Evolutionary conservation across 2,329 filamentous ascomycete genomes (phyloP).

Genomic region (Colletotrichum sp.): DNA sequence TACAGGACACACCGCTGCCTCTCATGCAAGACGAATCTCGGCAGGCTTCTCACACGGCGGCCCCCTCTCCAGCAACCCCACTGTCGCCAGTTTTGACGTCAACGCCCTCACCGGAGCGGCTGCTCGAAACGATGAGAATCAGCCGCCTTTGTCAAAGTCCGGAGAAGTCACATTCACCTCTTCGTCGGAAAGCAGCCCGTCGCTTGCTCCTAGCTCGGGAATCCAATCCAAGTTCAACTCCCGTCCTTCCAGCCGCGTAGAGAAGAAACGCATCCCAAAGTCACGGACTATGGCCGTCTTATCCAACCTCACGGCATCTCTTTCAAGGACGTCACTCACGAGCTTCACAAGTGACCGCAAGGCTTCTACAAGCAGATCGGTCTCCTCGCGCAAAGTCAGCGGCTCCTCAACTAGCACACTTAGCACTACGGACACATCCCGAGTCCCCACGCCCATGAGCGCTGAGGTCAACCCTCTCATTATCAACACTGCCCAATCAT

Average conservation of each 20-base stretch:
- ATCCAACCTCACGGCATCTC: constrained; percentile 48
- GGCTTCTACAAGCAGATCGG: background rate
- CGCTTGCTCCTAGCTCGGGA: background rate
- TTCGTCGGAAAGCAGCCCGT: background rate
- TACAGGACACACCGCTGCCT: background rate
- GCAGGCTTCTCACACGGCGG: constrained; percentile 31
- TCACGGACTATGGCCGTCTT: constrained; percentile 51
- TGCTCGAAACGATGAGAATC: constrained; percentile 31
- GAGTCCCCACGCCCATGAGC: background rate
- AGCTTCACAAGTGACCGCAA: constrained; percentile 10
- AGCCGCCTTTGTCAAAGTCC: background rate
- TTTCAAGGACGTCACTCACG: constrained; percentile 36
- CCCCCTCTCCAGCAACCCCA: constrained; percentile 31
- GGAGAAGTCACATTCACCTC: background rate
- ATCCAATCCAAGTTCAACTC: constrained; percentile 7
- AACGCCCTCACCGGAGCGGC: constrained; percentile 24
- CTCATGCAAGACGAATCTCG: constrained; percentile 28
- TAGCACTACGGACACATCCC: background rate
- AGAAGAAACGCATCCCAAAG: constrained; percentile 38
- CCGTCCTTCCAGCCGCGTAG: background rate
- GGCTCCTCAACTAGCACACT: constrained; percentile 16
- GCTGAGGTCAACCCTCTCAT: constrained; percentile 17
- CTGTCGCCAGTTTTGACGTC: constrained; percentile 32
- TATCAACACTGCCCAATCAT: constrained; percentile 48
- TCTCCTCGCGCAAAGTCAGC: constrained; percentile 14